Base-by-base conservation (phyloP, 306 rosid genomes). In the Vicia villosa region DNA sequence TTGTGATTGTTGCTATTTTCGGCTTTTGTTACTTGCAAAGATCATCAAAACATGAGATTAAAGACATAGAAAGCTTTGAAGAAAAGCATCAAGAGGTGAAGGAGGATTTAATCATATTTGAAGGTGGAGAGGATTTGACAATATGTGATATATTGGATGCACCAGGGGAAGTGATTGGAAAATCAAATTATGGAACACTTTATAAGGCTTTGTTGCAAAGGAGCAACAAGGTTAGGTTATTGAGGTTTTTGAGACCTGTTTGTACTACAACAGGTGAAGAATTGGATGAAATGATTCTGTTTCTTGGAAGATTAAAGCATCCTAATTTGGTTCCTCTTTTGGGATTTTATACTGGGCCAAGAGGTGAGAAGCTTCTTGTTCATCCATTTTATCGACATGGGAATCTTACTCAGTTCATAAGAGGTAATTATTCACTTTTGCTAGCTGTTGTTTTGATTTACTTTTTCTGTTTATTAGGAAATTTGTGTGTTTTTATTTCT, bases 141-240 rank as follows among this genome's bases (percentile, higher is more conserved):
- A 85, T 95, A 10, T 72, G 84, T 68, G 99, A 95, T 69, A 80
- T 95, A 38, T 76, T 95, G 61, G 99, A 95, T 68, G 99, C 99
- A 83, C 97, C 99, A 0, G 99, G 99, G 0, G 99, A 95, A 73
- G 99, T 95, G 34, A 91, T 91, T 66, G 99, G 99, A 8, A 95
- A 95, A 69, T 91, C 99, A 30, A 83, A 83, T 76, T 81, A 82
- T 83, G 97, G 97, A 0, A 95, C 99, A 8, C 51, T 95, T 70
- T 95, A 95, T 46, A 86, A 91, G 84, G 97, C 99, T 3, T 81
- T 91, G 46, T 77, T 95, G 79, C 99, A 86, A 76, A 51, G 80
- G 38, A 83, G 88, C 57, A 85, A 79, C 50, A 71, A 84, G 12
- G 86, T 89, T 76, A 86, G 88, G 86, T 63, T 95, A 63, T 72